Evolutionary conservation across 2,329 filamentous ascomycete species (phyloP).

Genomic region (Tolypocladium ophioglossoides): DNA sequence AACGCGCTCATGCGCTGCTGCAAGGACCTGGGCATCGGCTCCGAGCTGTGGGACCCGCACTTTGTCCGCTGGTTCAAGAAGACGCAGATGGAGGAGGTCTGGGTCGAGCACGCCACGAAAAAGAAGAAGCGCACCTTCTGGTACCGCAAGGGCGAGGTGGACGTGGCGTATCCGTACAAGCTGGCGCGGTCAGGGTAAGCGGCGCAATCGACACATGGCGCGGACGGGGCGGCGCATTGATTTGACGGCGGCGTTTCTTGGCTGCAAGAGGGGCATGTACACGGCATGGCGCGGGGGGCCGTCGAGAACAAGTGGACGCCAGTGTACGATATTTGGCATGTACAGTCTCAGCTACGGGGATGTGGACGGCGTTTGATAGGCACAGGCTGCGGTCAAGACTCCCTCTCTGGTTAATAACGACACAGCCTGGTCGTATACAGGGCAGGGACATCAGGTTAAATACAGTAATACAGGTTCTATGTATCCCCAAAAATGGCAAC

Average conservation of each 20-base stretch:
- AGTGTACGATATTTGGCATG: not conserved
- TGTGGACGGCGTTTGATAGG: not conserved
- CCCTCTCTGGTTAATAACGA: not conserved
- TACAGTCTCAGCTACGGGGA: not conserved
- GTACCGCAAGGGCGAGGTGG: slow-evolving; percentile 68
- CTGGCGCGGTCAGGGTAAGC: slow-evolving; percentile 9
- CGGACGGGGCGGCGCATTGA: not conserved
- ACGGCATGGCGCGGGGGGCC: not conserved
- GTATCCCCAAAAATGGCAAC: not conserved
- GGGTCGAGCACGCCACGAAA: slow-evolving; percentile 76
- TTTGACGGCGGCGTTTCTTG: not conserved
- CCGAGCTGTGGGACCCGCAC: slow-evolving; percentile 91
- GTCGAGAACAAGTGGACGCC: not conserved
- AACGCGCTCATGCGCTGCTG: slow-evolving; percentile 97
- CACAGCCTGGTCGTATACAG: not conserved
- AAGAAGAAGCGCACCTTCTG: slow-evolving; percentile 89
- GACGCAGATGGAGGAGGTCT: slow-evolving; percentile 64
- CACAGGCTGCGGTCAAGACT: not conserved
- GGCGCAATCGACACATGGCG: not conserved
- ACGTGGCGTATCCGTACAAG: slow-evolving; percentile 53
- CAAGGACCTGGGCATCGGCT: slow-evolving; percentile 91
- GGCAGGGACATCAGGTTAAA: not conserved
- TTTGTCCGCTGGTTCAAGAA: slow-evolving; percentile 79
- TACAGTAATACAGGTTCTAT: not conserved
- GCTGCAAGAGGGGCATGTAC: not conserved